phyloP scores from a whole-genome alignment of 805 yeast species.

The Kodamaea jinghongensis region DNA sequence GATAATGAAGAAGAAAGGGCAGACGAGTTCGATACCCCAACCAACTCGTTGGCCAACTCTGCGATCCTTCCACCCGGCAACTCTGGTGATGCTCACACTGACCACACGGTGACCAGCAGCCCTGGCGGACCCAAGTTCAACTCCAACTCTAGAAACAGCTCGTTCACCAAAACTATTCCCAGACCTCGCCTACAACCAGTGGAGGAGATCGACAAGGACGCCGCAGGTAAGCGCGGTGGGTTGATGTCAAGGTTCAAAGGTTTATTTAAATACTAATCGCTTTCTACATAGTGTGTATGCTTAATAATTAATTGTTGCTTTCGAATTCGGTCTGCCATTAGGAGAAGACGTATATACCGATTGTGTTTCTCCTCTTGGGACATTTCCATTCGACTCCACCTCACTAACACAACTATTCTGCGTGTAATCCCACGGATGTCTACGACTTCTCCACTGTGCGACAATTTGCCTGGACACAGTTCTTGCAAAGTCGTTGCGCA shows the following conservation, averaged over 20 bases:
- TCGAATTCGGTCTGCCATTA: too few relatives aligned
- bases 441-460: too few relatives aligned
- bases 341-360: too few relatives aligned
- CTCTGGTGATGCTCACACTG: conserved; percentile 3
- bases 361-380: too few relatives aligned
- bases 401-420: too few relatives aligned
- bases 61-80: conserved; percentile 9
- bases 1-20: conserved; percentile 4
- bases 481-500: too few relatives aligned
- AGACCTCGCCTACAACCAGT: conserved; percentile 9
- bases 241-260: conserved; percentile 31
- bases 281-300: too few relatives aligned
- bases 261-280: conserved; percentile 26
- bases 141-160: conserved; percentile 8
- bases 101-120: conserved; percentile 2
- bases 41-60: conserved; percentile 19
- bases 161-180: conserved; percentile 7
- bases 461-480: too few relatives aligned
- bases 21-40: conserved; percentile 23
- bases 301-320: too few relatives aligned
- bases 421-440: too few relatives aligned
- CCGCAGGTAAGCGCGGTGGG: conserved; percentile 19
- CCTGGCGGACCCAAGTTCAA: conserved; percentile 1
- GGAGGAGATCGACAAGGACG: conserved; percentile 16
- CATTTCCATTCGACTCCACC: too few relatives aligned